Base-by-base conservation (phyloP, 257 asterid genomes). In the Rubia yunnanensis region DNA sequence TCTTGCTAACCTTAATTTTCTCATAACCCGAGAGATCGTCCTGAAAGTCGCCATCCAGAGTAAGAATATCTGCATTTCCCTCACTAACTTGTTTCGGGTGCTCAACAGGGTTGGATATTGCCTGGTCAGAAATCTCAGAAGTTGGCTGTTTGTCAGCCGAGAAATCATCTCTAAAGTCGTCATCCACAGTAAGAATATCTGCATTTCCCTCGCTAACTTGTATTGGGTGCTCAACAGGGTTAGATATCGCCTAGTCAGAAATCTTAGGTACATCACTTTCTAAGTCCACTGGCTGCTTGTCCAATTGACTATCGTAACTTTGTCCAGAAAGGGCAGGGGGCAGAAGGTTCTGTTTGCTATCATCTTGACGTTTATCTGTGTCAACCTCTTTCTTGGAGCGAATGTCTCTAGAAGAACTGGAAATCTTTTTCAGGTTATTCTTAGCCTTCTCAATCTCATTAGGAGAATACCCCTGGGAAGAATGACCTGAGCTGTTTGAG, bases 361-460 rank as follows among this genome's bases (percentile, higher is more conserved):
- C 72, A 55, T 28, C 66, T 64, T 4, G 72, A 52, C 58, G 61
- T 64, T 68, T 71, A 60, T 69, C 82, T 31, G 64, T 44, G 11
- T 60, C 79, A 57, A 58, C 73, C 63, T 73, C 77, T 52, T 60
- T 59, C 74, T 41, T 59, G 15, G 35, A 63, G 63, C 67, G 35
- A 26, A 28, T 63, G 65, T 66, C 73, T 44, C 52, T 65, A 11
- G 62, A 1, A 52, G 82, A 58, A 57, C 70, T 65, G 48, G 80
- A 70, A 31, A 54, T 22, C 64, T 84, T 79, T 73, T 72, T 81
- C 59, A 73, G 7, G 35, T 73, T 74, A 35, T 26, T 55, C 70
- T 74, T 78, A 24, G 69, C 79, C 60, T 70, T 82, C 71, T 73
- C 72, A 18, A 67, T 72, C 52, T 72, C 85, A 76, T 60, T 74